Evolutionary conservation across 306 rosid species (phyloP), one percentile per base, ranked within the genome.

Genomic region (Sophora flavescens): DNA sequence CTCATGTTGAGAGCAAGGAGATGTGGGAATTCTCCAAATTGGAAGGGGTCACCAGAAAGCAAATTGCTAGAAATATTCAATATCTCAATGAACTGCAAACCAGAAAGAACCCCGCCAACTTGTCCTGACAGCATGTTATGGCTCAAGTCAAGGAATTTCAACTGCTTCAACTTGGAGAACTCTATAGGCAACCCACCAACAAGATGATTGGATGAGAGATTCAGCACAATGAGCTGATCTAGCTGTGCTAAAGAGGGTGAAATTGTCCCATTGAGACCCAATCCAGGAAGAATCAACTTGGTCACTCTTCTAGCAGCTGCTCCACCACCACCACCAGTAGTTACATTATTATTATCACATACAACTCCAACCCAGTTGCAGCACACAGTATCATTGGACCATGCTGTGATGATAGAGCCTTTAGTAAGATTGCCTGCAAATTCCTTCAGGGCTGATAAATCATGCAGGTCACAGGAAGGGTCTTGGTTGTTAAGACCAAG

Each of bases 281-380:
- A 83, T 54, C 54, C 58, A 9, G 97, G 75, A 2, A 91, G 88
- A 68, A 68, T 60, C 86, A 91, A 81, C 77, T 78, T 76, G 63
- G 86, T 86, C 61, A 91, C 97, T 83, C 89, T 89, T 59, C 76
- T 69, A 28, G 81, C 48, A 68, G 59, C 76, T 59, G 80, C 60
- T 36, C 82, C 80, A 63, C 76, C 52, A 50, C 68, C 82, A 61
- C 64, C 83, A 61, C 75, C n/a, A n/a, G n/a, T 57, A 63, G 33
- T 80, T 44, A 71, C 77, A 85, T 70, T 71, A 74, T 62, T 88
- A 85, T 70, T 71, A 74, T 62, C 88, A 81, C 97, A 91, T 39
- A 83, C 41, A 78, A 91, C 94, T 64, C 97, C 97, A 57, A 56
- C 63, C 97, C 97, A 91, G 7, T 68, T 79, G 81, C 97, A 91